Evolutionary conservation across 75 land plant genomes (phyloP).

Genomic region (Sequoiadendron giganteum): DNA sequence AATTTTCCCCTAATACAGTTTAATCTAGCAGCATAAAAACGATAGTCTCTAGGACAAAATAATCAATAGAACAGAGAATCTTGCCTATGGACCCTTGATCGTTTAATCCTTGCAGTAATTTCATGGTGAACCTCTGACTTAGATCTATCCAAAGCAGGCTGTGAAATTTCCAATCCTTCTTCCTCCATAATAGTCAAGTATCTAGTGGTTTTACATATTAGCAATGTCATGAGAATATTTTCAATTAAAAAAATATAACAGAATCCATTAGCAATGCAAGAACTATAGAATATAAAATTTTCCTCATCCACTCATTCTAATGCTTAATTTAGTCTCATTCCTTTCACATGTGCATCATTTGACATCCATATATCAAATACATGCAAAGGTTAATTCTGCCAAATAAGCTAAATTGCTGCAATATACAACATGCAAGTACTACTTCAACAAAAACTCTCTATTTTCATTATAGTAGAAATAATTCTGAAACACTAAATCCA

Average conservation of each 20-base stretch:
- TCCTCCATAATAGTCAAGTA: conserved; percentile 69
- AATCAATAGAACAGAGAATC: background rate
- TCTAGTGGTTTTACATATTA: conserved; percentile 20
- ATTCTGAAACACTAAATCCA: background rate
- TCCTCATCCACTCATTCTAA: background rate
- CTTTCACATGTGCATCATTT: background rate
- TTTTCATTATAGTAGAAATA: background rate
- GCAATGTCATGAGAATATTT: background rate
- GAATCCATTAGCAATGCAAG: background rate
- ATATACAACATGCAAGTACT: background rate
- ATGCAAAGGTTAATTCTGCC: too few species aligned
- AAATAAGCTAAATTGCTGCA: background rate
- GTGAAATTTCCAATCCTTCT: conserved; percentile 93
- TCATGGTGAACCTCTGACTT: conserved; percentile 69
- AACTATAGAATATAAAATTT: background rate
- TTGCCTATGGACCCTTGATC: conserved; percentile 65
- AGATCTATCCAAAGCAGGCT: conserved; percentile 75
- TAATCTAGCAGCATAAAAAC: background rate
- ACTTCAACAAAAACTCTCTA: background rate
- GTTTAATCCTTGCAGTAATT: conserved; percentile 51
- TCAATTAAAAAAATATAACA: background rate
- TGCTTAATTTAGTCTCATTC: background rate
- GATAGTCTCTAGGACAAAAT: background rate
- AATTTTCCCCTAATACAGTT: background rate
- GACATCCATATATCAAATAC: background rate